phyloP scores from a whole-genome alignment of 805 yeast species.

The Groenewaldozyma salmanticensis region DNA sequence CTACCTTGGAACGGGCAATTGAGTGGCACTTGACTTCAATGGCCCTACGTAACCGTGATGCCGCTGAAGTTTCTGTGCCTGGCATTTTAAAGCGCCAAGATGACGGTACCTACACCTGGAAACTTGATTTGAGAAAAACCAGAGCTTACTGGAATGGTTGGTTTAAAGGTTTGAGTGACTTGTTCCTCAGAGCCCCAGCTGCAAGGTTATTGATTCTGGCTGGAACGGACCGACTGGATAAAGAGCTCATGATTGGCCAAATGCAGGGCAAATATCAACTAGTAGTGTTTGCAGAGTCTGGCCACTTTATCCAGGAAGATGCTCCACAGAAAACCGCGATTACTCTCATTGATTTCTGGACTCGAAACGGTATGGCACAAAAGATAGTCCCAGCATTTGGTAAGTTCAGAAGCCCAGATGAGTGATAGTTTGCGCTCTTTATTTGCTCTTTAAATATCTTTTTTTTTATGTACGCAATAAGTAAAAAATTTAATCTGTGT shows the following conservation, averaged over 20 bases:
- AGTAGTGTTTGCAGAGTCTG: conserved; percentile 68
- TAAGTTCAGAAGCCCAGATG: conserved; percentile 16
- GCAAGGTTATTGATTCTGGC: conserved; percentile 74
- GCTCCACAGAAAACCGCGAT: conserved; percentile 58
- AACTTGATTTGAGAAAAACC: conserved; percentile 52
- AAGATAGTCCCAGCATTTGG: conserved; percentile 27
- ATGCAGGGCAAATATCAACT: conserved; percentile 95
- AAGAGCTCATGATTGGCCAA: conserved; percentile 81
- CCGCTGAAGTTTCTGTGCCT: conserved; percentile 77
- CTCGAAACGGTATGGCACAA: conserved; percentile 22
- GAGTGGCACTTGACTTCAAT: conserved; percentile 68
- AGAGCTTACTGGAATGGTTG: conserved; percentile 66
- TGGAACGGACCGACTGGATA: conserved; percentile 83
- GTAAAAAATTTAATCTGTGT: conserved; percentile 4
- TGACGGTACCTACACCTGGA: conserved; percentile 41
- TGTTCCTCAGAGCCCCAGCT: conserved; percentile 39
- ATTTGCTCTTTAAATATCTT: conserved; percentile 2
- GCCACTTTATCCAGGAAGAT: conserved; percentile 96
- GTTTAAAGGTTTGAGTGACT: conserved; percentile 61
- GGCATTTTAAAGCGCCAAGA: conserved; percentile 35
- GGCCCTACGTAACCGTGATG: conserved; percentile 42
- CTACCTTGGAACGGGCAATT: conserved; percentile 47
- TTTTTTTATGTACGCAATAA: too few relatives aligned
- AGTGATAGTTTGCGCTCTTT: neutral
- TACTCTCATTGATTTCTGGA: conserved; percentile 32